phyloP scores from a whole-genome alignment of 2,329 filamentous ascomycete species.

The Dactylonectria estremocensis region DNA sequence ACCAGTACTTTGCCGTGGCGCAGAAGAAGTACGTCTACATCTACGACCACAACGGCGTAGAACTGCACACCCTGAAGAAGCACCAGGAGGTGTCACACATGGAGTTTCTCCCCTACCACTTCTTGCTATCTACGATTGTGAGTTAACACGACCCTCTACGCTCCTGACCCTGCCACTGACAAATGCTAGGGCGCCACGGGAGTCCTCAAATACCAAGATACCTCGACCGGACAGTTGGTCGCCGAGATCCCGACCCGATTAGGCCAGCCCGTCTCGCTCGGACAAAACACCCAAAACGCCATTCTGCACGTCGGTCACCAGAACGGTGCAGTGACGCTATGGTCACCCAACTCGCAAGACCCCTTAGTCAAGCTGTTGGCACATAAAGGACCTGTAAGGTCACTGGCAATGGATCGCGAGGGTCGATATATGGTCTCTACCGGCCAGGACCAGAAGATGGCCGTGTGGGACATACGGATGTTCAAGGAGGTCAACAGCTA shows the following conservation, averaged over 20 bases:
- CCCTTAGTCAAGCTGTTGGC: constrained; percentile 93
- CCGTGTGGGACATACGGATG: constrained; percentile 96
- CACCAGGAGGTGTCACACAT: constrained; percentile 93
- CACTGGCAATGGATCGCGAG: constrained; percentile 87
- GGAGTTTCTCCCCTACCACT: constrained; percentile 97
- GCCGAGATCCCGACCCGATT: constrained; percentile 88
- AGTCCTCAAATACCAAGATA: constrained; percentile 94
- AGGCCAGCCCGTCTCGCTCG: constrained; percentile 85
- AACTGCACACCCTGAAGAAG: constrained; percentile 91
- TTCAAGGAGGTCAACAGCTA: constrained; percentile 95
- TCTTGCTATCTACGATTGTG: constrained; percentile 88
- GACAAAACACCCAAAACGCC: constrained; percentile 93
- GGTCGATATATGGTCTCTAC: constrained; percentile 96
- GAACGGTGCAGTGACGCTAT: constrained; percentile 93
- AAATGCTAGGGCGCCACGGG: constrained; percentile 78
- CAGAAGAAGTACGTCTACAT: constrained; percentile 99
- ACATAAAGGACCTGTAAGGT: constrained; percentile 89
- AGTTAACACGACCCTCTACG: constrained; percentile 52
- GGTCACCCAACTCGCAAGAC: constrained; percentile 92
- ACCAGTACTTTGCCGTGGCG: constrained; percentile 93
- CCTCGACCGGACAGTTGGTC: constrained; percentile 91
- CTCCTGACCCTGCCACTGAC: constrained; percentile 29
- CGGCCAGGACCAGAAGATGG: constrained; percentile 91
- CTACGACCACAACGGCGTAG: constrained; percentile 91
- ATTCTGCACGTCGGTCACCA: constrained; percentile 94